Conservation (phyloP, 2,329 filamentous ascomycete species). For the Aspergillus fijiensis region DNA sequence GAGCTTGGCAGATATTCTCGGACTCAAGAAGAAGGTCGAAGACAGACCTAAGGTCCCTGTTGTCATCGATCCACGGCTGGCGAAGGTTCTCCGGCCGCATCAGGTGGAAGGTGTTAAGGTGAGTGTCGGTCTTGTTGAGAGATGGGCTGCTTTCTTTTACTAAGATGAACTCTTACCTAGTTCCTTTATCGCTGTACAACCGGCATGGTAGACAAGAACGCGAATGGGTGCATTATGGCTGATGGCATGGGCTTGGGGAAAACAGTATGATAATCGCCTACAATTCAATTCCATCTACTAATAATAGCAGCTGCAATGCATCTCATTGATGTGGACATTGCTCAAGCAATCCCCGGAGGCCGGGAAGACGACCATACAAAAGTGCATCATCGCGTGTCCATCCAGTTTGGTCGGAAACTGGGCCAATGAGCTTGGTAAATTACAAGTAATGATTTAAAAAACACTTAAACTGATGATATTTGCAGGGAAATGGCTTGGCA, state of each 20-base stretch:
- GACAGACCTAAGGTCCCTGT: constrained; percentile 89
- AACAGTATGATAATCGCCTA: constrained; percentile 52
- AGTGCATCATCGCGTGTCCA: constrained; percentile 94
- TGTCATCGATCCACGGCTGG: constrained; percentile 86
- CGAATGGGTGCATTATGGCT: constrained; percentile 98
- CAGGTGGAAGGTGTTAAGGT: constrained; percentile 93
- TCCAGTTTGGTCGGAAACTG: constrained; percentile 96
- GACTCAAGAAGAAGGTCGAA: constrained; percentile 86
- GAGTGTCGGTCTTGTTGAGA: constrained; percentile 5
- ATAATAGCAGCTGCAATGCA: constrained; percentile 72
- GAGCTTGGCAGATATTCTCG: constrained; percentile 90
- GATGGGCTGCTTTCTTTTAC: background rate
- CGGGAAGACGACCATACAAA: constrained; percentile 91
- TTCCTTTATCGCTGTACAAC: constrained; percentile 95
- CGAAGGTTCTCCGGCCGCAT: constrained; percentile 91
- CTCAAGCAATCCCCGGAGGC: constrained; percentile 93
- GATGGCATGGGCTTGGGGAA: constrained; percentile 99
- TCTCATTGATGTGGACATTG: constrained; percentile 92
- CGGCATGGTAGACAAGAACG: constrained; percentile 89
- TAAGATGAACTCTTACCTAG: constrained; percentile 26
- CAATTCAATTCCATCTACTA: constrained; percentile 15
- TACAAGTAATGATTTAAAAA: background rate
- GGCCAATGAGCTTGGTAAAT: constrained; percentile 78
- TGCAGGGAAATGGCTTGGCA: constrained; percentile 84
- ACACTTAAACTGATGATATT: constrained; percentile 20